These are phyloP conservation scores for Taxillus chinensis DNA, from an alignment of 164 flowering plant genomes.

Conservation along the genomic window DNA sequence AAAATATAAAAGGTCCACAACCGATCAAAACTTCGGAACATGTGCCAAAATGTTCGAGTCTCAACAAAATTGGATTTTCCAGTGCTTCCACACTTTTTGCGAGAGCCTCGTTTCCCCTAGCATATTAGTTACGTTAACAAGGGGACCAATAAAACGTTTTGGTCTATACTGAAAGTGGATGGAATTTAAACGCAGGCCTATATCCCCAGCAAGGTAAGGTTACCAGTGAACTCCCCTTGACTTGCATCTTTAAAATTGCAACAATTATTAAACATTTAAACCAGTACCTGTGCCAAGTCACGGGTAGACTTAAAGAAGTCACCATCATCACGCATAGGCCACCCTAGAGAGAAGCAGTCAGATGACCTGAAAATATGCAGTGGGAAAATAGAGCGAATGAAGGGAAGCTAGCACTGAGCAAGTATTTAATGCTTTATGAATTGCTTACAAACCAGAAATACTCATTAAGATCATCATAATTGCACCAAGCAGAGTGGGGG, in stretches of 20 bases:
- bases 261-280: too few species aligned
- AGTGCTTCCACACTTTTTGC: constrained; percentile 42
- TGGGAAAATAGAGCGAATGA: constrained; percentile 3
- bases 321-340: constrained; percentile 99
- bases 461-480: constrained; percentile 96
- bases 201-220: too few species aligned
- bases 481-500: constrained; percentile 86
- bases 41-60: constrained; percentile 89
- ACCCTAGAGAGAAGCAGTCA: constrained; percentile 90
- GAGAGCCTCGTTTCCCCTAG: constrained; percentile 45
- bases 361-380: constrained; percentile 46
- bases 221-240: too few species aligned
- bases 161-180: too few species aligned
- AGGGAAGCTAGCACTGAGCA: not conserved
- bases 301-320: constrained; percentile 81
- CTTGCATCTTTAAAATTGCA: too few species aligned
- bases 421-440: constrained; percentile 3
- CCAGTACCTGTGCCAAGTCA: constrained; percentile 34
- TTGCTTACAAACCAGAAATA: constrained; percentile 74
- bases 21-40: constrained; percentile 91
- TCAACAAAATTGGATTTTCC: constrained; percentile 88
- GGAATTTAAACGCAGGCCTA: too few species aligned
- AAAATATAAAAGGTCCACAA: constrained; percentile 87
- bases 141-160: not conserved
- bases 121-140: constrained; percentile 3